Percentiles rank a stretch among this genome's conserved stretches.
phyloP scores from a whole-genome alignment of 805 yeast species.

The Schizosaccharomyces lindneri region DNA sequence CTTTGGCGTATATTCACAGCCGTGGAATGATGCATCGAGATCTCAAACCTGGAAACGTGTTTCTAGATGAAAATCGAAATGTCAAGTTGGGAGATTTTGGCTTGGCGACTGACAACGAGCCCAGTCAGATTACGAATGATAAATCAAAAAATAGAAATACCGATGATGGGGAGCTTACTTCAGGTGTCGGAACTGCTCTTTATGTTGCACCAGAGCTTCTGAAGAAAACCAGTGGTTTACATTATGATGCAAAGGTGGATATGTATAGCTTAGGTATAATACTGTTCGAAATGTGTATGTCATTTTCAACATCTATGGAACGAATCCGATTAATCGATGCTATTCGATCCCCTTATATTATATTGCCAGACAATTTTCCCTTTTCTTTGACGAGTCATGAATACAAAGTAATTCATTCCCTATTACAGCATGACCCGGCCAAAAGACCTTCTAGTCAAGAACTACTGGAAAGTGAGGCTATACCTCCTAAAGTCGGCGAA shows the following conservation, averaged over 20 bases:
- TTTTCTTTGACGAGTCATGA: conserved; percentile 29
- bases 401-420: conserved; percentile 34
- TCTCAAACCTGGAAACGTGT: conserved; percentile 82
- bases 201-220: conserved; percentile 81
- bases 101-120: conserved; percentile 34
- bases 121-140: background rate
- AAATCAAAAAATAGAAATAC: background rate
- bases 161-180: conserved; percentile 48
- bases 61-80: conserved; percentile 71
- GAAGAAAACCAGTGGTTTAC: conserved; percentile 20
- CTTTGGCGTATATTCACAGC: conserved; percentile 68
- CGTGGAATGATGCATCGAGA: conserved; percentile 92
- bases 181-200: conserved; percentile 80
- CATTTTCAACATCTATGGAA: conserved; percentile 81
- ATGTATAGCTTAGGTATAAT: conserved; percentile 87
- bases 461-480: conserved; percentile 50
- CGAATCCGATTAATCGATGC: conserved; percentile 47
- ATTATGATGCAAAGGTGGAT: conserved; percentile 79
- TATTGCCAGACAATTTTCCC: conserved; percentile 45
- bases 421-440: conserved; percentile 58
- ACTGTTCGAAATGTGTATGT: conserved; percentile 81
- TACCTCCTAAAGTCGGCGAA: conserved; percentile 79
- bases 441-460: conserved; percentile 59
- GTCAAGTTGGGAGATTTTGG: conserved; percentile 95
- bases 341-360: conserved; percentile 32